Percentiles rank a stretch among this genome's conserved stretches.
Evolutionary conservation across 164 flowering plant species (phyloP).

Genomic region (Echeveria elegans): DNA sequence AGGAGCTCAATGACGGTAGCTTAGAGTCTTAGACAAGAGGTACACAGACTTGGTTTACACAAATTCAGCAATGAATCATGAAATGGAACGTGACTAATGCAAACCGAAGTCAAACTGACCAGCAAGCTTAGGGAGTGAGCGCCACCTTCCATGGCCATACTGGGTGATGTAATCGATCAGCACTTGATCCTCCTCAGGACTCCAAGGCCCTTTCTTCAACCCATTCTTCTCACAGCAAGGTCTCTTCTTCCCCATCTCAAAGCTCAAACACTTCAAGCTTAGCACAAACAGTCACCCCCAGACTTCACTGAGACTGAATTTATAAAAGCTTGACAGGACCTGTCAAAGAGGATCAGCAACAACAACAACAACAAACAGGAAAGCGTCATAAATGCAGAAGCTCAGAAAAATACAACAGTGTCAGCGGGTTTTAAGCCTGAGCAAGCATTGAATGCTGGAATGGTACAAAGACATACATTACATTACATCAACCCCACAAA

Average conservation of each 20-base stretch:
- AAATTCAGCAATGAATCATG: neutral
- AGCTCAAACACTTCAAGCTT: neutral
- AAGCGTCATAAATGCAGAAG: neutral
- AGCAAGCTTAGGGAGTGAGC: conserved; percentile 10
- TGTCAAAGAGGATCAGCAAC: neutral
- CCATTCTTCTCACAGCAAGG: conserved; percentile 10
- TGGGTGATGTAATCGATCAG: neutral
- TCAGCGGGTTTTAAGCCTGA: conserved; percentile 2
- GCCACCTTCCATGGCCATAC: conserved; percentile 10
- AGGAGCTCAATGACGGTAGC: neutral
- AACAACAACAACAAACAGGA: neutral
- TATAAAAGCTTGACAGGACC: conserved; percentile 10
- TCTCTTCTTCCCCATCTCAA: conserved; percentile 2
- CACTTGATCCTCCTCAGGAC: conserved; percentile 8
- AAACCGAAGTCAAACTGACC: neutral
- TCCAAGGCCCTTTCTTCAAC: conserved; percentile 11
- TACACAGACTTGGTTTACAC: too few relatives aligned
- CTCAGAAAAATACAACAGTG: conserved; percentile 1
- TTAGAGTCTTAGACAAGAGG: too few relatives aligned
- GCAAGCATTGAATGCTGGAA: conserved; percentile 6
- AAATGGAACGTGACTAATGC: neutral
- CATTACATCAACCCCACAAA: neutral
- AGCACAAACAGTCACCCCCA: neutral
- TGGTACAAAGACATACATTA: conserved; percentile 1
- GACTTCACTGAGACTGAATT: neutral